These are phyloP conservation scores for Acidomyces sp. DNA, from an alignment of 495 filamentous ascomycete species.

Conservation along the genomic window DNA sequence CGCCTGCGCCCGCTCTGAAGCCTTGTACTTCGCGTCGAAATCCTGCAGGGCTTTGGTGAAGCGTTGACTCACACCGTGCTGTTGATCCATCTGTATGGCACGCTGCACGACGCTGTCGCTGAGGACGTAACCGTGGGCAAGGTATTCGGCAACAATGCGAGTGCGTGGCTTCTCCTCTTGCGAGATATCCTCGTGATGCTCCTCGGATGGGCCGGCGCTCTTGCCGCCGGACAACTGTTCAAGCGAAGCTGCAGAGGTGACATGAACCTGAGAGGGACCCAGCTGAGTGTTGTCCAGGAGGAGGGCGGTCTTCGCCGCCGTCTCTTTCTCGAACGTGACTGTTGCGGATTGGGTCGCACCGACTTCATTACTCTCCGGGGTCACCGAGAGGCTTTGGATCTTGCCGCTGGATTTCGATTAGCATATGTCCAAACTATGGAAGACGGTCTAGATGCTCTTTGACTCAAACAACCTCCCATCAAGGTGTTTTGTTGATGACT, in stretches of 20 bases:
- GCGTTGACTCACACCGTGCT: slow-evolving; percentile 67
- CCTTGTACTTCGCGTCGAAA: slow-evolving; percentile 72
- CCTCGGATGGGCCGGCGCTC: slow-evolving; percentile 38
- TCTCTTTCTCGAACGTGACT: slow-evolving; percentile 91
- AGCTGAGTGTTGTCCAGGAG: slow-evolving; percentile 93
- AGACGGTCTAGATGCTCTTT: neutral
- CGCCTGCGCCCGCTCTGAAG: slow-evolving; percentile 60
- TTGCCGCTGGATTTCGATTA: slow-evolving; percentile 56
- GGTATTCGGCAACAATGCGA: slow-evolving; percentile 88
- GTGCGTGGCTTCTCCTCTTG: slow-evolving; percentile 93
- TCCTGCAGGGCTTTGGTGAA: slow-evolving; percentile 61
- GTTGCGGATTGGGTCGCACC: slow-evolving; percentile 61
- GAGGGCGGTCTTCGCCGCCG: slow-evolving; percentile 88
- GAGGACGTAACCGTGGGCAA: slow-evolving; percentile 83
- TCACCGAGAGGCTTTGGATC: slow-evolving; percentile 69
- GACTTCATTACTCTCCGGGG: slow-evolving; percentile 43
- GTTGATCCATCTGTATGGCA: slow-evolving; percentile 78
- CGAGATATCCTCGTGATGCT: slow-evolving; percentile 49
- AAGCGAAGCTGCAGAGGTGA: slow-evolving; percentile 53
- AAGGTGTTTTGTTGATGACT: slow-evolving; percentile 20
- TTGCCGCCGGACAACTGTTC: slow-evolving; percentile 45
- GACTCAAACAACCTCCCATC: neutral
- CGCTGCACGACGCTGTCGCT: slow-evolving; percentile 72
- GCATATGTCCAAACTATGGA: no score
- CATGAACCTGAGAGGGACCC: slow-evolving; percentile 64